A percentile compares a stretch with the other conserved stretches of the same genome.
These are phyloP conservation scores for Neoboletus brunneissimus DNA, from an alignment of 768 basidiomycete genomes.

Conservation along the genomic window DNA sequence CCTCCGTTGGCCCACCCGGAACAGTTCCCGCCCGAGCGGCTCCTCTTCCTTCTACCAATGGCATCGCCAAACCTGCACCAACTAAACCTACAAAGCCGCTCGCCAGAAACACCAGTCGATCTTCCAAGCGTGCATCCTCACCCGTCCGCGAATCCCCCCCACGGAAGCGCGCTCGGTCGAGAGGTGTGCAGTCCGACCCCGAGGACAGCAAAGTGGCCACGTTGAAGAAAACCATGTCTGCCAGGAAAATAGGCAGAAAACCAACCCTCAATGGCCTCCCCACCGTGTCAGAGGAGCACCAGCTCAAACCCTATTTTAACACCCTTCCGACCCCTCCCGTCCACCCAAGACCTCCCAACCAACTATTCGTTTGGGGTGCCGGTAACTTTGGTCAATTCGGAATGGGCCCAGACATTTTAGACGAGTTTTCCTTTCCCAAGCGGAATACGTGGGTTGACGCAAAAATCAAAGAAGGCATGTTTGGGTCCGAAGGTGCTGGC, in stretches of 20 bases:
- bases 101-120: slow-evolving; percentile 20
- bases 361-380: slow-evolving; percentile 85
- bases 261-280: slow-evolving; percentile 32
- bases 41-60: slow-evolving; percentile 29
- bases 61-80: slow-evolving; percentile 33
- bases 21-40: slow-evolving; percentile 28
- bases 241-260: slow-evolving; percentile 29
- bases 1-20: slow-evolving; percentile 42
- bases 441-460: slow-evolving; percentile 75
- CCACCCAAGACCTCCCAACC: slow-evolving; percentile 59
- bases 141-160: slow-evolving; percentile 43
- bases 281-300: slow-evolving; percentile 32
- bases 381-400: slow-evolving; percentile 97
- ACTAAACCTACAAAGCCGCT: slow-evolving; percentile 35
- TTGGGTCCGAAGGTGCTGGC: slow-evolving; percentile 74
- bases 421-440: slow-evolving; percentile 73
- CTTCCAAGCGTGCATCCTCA: slow-evolving; percentile 52
- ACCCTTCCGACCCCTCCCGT: slow-evolving; percentile 57
- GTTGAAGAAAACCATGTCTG: slow-evolving; percentile 26
- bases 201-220: slow-evolving; percentile 37
- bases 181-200: slow-evolving; percentile 38
- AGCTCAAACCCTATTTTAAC: slow-evolving; percentile 59
- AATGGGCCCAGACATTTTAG: slow-evolving; percentile 71
- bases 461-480: slow-evolving; percentile 65
- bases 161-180: slow-evolving; percentile 46